phyloP scores from a whole-genome alignment of 257 asterid genomes.

The Solanum sitiens region DNA sequence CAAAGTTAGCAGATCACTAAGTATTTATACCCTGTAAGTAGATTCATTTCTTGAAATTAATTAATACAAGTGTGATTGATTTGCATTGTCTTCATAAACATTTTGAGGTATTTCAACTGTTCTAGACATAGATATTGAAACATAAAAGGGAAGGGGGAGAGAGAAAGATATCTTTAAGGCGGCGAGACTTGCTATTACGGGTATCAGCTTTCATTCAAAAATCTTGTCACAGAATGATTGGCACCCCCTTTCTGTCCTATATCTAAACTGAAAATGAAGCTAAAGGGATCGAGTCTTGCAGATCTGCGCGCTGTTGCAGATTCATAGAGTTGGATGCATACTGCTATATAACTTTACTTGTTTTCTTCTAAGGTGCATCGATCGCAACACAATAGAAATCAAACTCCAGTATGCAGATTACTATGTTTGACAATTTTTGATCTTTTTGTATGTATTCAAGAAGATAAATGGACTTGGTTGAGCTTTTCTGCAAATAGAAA shows the following conservation, averaged over 20 bases:
- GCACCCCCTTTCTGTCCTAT: neutral
- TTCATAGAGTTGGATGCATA: neutral
- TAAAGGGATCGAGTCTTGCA: neutral
- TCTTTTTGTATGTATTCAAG: neutral
- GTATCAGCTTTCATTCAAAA: neutral
- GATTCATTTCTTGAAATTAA: constrained; percentile 9
- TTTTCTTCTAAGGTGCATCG: neutral
- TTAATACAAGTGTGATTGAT: constrained; percentile 6
- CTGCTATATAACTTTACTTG: neutral
- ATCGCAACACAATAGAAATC: neutral
- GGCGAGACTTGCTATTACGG: neutral
- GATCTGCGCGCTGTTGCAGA: neutral
- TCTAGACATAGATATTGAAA: neutral
- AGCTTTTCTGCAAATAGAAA: neutral
- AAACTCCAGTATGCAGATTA: neutral
- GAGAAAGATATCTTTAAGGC: neutral
- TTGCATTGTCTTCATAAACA: neutral
- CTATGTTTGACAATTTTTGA: neutral
- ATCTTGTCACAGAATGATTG: neutral
- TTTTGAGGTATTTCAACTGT: constrained; percentile 6
- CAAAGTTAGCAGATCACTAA: constrained; percentile 13
- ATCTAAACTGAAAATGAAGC: neutral
- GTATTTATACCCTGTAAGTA: constrained; percentile 19
- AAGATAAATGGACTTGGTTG: neutral
- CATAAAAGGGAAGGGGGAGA: neutral